phyloP scores from a whole-genome alignment of 495 filamentous ascomycete species.

The Glonium stellatum region DNA sequence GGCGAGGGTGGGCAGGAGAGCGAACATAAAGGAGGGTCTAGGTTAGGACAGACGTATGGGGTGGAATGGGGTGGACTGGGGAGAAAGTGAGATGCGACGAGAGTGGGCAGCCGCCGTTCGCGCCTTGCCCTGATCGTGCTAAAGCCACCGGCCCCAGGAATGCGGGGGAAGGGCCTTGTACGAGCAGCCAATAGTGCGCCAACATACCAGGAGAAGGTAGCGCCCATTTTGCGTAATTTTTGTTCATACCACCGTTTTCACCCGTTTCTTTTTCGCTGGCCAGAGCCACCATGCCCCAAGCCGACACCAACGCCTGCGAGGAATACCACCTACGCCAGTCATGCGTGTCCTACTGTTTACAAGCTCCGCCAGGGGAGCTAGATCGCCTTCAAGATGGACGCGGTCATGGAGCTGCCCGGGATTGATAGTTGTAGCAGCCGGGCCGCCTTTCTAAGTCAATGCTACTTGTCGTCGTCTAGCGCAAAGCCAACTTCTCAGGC shows the following conservation, averaged over 20 bases:
- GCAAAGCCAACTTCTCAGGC: too few relatives aligned
- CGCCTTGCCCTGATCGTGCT: background rate
- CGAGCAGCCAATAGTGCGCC: background rate
- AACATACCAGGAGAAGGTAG: background rate
- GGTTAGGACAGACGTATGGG: background rate
- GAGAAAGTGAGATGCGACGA: background rate
- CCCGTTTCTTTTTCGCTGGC: constrained; percentile 1
- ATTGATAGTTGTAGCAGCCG: too few relatives aligned
- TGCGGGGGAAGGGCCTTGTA: background rate
- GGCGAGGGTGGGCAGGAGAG: background rate
- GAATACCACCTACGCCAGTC: background rate
- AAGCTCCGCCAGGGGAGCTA: background rate
- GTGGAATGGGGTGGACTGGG: background rate
- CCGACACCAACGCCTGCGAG: background rate
- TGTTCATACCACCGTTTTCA: background rate
- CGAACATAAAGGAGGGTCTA: constrained; percentile 1
- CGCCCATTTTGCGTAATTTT: background rate
- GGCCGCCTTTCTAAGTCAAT: too few relatives aligned
- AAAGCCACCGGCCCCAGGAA: background rate
- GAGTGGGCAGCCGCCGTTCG: background rate
- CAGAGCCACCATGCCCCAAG: background rate
- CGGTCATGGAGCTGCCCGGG: too few relatives aligned
- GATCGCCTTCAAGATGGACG: background rate
- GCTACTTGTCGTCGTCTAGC: too few relatives aligned
- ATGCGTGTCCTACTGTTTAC: background rate